These are phyloP conservation scores for button mushroom (Agaricus bisporus) DNA, from an alignment of 768 basidiomycete genomes.

Conservation along the genomic window DNA sequence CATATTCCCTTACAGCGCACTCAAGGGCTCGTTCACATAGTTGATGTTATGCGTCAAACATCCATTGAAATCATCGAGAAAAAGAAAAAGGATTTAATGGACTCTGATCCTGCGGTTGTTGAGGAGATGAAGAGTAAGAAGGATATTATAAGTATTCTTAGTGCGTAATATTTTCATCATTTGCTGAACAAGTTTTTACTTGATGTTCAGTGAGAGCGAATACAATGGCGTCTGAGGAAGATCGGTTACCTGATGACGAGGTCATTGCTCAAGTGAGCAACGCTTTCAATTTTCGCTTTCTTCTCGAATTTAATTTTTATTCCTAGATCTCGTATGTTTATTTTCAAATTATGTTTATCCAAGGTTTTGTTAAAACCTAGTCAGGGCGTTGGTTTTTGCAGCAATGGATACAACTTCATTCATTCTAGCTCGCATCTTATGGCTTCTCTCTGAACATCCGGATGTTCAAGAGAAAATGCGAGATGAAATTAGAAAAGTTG, in stretches of 20 bases:
- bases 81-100: conserved; percentile 29
- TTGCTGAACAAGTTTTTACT: neutral
- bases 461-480: conserved; percentile 29
- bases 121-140: conserved; percentile 32
- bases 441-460: conserved; percentile 30
- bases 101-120: conserved; percentile 26
- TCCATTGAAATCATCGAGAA: conserved; percentile 29
- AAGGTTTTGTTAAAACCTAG: too few species aligned
- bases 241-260: conserved; percentile 27
- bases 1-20: conserved; percentile 25
- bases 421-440: conserved; percentile 29
- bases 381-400: conserved; percentile 2
- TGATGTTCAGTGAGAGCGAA: conserved; percentile 26
- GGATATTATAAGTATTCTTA: conserved; percentile 40
- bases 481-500: conserved; percentile 28
- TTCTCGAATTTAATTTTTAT: too few species aligned
- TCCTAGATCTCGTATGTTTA: neutral
- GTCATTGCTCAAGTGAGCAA: conserved; percentile 23
- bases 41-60: conserved; percentile 28
- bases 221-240: conserved; percentile 22
- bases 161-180: conserved; percentile 21
- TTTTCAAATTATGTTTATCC: too few species aligned
- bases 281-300: neutral
- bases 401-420: conserved; percentile 23
- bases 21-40: conserved; percentile 22